Evolutionary conservation across 139 green algal genomes (phyloP).

Genomic region (Tetraselmis striata): DNA sequence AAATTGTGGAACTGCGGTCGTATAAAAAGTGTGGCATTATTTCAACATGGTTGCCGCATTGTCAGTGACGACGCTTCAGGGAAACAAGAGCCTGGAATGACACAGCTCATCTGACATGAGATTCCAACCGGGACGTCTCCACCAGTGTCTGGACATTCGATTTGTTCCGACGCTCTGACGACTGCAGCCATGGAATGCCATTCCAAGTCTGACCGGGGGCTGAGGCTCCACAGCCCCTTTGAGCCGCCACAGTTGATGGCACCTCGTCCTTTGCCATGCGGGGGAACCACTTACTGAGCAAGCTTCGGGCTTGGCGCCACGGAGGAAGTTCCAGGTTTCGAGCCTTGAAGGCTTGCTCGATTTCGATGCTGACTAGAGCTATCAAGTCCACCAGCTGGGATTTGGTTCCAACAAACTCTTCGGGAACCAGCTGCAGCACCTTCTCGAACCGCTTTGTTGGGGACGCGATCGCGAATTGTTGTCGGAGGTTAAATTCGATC

Average conservation of each 20-base stretch:
- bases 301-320: neutral
- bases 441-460: neutral
- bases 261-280: neutral
- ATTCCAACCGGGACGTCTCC: too few species aligned
- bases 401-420: neutral
- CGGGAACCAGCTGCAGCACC: neutral
- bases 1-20: too few species aligned
- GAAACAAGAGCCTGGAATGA: too few species aligned
- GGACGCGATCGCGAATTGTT: neutral
- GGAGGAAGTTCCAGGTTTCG: neutral
- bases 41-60: too few species aligned
- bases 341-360: neutral
- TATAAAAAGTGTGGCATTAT: too few species aligned
- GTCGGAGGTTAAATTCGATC: neutral
- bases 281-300: neutral
- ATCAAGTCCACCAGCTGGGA: neutral
- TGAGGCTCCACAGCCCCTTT: too few species aligned
- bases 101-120: too few species aligned
- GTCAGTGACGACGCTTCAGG: too few species aligned
- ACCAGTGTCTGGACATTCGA: too few species aligned
- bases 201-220: too few species aligned
- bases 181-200: too few species aligned
- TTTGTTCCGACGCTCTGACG: too few species aligned
- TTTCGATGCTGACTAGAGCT: neutral
- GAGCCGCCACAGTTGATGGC: neutral